phyloP scores from a whole-genome alignment of 148 eudicot species.

The Cornus florida region DNA sequence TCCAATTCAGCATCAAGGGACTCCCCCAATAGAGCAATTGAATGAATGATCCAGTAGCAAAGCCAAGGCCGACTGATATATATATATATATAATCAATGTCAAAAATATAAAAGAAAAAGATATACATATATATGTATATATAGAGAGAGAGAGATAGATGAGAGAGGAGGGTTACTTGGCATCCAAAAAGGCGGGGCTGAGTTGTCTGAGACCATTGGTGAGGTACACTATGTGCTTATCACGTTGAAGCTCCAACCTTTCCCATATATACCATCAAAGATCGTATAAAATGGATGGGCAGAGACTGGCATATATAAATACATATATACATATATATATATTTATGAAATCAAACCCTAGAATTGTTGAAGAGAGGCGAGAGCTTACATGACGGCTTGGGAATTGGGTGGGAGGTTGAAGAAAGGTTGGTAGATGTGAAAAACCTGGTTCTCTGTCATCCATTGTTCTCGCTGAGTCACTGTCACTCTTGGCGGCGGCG shows the following conservation, averaged over 20 bases:
- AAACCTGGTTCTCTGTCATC: constrained; percentile 57
- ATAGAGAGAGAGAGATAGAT: neutral
- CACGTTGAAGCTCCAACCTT: constrained; percentile 73
- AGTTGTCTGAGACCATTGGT: constrained; percentile 61
- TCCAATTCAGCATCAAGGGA: constrained; percentile 57
- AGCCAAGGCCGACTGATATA: constrained; percentile 92
- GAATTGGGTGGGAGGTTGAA: constrained; percentile 47
- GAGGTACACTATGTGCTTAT: constrained; percentile 55
- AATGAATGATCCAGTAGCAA: constrained; percentile 96
- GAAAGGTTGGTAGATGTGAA: constrained; percentile 45
- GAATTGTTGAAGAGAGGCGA: neutral
- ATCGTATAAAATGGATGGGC: neutral
- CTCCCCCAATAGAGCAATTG: constrained; percentile 82
- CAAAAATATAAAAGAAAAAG: neutral
- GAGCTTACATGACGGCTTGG: constrained; percentile 48
- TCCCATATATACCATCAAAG: neutral
- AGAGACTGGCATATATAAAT: too few relatives aligned
- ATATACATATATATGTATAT: neutral
- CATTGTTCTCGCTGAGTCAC: constrained; percentile 68
- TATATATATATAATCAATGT: too few relatives aligned
- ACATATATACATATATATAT: too few relatives aligned
- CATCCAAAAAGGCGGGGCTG: constrained; percentile 71
- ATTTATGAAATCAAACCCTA: constrained; percentile 17
- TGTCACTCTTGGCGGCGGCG: constrained; percentile 20
- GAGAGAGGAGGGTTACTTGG: constrained; percentile 50